phyloP scores from a whole-genome alignment of 306 rosid species.

The Neltuma alba region DNA sequence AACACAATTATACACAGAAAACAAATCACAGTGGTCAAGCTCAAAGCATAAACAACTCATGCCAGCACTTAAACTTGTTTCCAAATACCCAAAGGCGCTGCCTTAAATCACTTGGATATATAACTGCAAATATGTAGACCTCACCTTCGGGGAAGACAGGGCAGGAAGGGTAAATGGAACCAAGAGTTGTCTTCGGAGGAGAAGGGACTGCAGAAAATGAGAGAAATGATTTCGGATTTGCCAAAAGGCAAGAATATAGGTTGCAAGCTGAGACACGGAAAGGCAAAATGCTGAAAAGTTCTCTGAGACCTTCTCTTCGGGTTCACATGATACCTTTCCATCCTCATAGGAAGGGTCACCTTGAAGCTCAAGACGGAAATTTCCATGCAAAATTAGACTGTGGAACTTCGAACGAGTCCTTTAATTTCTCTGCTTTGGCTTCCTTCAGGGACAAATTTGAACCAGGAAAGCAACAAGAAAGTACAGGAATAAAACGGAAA shows the following conservation, averaged over 20 bases:
- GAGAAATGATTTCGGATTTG: conserved; percentile 17
- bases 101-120: background rate
- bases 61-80: background rate
- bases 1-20: background rate
- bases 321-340: background rate
- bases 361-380: background rate
- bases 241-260: conserved; percentile 24
- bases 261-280: background rate
- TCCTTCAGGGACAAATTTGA: background rate
- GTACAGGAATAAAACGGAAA: background rate
- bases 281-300: background rate
- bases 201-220: conserved; percentile 19
- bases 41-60: background rate
- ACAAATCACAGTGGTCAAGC: conserved; percentile 17
- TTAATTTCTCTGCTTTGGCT: background rate
- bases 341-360: background rate
- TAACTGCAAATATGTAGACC: background rate
- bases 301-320: background rate
- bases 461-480: conserved; percentile 2
- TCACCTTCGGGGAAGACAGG: conserved; percentile 32
- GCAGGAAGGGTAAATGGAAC: conserved; percentile 8
- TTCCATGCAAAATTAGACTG: background rate
- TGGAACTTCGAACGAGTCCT: conserved; percentile 25
- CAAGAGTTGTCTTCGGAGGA: conserved; percentile 23
- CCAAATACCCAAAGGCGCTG: background rate